Evolutionary conservation across 257 asterid genomes (phyloP), one percentile per base, ranked within the genome.

Genomic region (Capsicum rhomboideum): DNA sequence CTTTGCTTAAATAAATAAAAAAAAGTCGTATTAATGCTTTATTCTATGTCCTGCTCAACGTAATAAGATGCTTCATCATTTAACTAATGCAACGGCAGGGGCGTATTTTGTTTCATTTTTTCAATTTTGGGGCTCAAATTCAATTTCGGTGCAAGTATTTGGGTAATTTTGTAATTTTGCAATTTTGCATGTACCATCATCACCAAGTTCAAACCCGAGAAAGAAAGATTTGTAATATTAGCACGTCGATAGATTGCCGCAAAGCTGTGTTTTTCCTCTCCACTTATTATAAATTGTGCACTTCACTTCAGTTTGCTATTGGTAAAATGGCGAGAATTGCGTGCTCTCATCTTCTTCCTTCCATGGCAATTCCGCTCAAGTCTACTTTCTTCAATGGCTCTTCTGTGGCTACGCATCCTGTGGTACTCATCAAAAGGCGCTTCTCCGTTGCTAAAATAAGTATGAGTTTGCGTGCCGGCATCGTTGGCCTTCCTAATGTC

Each of bases 401-500:
- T 66, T 64, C 84, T 86, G 90, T 93, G 93, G 88, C 90, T 83
- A 82, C 94, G 77, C 86, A 66, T 4, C 83, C 94, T 17, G 59
- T 83, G 72, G 80, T 90, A 74, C 75, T 87, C 59, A 71, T 85
- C 40, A 90, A 89, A 83, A 91, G 97, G 83, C 91, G 90, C 28
- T 92, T 89, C 81, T 87, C 98, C 3, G 91, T 92, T 8, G 88
- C 94, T 8, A 94, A 90, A 91, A 89, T 96, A 82, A 92, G 91
- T 92, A 94, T 96, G 99, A 96, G 97, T 86, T 84, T 96, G 86
- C 88, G 88, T 86, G 98, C 99, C 82, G 98, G 99, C 88, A 96
- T 96, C 82, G 99, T 96, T 46, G 98, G 99, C 55, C 98, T 96
- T 78, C 98, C 99, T 79, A 96, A 96, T 87, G 99, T 96, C 83